Conservation (phyloP, 73 alveolate genomes). For the Uronychia setigera region DNA sequence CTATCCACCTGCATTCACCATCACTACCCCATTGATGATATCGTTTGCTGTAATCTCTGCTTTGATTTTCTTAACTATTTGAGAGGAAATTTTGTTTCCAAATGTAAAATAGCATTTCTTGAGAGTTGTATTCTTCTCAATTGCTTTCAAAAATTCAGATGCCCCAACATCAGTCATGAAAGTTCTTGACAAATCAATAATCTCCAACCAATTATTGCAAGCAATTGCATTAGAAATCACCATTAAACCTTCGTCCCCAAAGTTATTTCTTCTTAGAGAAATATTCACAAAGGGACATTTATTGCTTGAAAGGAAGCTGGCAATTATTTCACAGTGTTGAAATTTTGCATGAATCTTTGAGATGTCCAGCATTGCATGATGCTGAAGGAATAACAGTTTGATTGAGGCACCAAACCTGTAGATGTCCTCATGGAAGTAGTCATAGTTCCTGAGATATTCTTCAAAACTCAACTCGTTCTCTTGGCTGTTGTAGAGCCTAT, state of each 20-base stretch:
- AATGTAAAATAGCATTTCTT: background rate
- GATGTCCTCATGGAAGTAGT: constrained; percentile 5
- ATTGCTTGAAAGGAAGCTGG: background rate
- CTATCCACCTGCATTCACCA: background rate
- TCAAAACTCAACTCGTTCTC: background rate
- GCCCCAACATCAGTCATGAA: constrained; percentile 4
- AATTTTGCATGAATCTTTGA: background rate
- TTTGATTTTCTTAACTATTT: background rate
- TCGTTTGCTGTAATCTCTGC: constrained; percentile 2
- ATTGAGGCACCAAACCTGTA: constrained; percentile 7
- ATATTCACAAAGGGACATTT: background rate
- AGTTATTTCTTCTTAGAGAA: background rate
- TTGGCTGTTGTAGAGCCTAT: background rate
- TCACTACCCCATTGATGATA: background rate
- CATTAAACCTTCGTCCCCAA: background rate
- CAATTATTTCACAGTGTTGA: background rate
- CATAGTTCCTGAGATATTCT: background rate
- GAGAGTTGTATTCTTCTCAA: background rate
- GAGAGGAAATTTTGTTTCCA: background rate
- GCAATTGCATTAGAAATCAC: background rate
- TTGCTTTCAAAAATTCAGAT: background rate
- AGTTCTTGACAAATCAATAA: background rate
- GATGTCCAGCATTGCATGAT: background rate
- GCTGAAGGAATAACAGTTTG: background rate
- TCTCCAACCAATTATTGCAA: background rate